These are phyloP conservation scores for Neurospora pannonica DNA, from an alignment of 495 filamentous ascomycete genomes.

Conservation along the genomic window DNA sequence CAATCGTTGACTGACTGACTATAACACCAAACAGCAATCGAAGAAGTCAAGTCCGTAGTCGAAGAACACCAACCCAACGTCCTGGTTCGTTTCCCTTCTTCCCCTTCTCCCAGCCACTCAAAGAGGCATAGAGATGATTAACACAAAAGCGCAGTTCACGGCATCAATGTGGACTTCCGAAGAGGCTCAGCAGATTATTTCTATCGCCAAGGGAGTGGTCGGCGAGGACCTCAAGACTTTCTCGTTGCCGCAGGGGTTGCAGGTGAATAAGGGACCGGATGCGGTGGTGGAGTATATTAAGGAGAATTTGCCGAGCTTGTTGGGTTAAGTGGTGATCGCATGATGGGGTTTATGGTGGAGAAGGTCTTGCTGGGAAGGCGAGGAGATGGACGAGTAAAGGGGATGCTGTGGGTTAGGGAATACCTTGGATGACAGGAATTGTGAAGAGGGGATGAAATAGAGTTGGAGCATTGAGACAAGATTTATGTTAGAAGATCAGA, in stretches of 20 bases:
- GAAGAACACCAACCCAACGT: constrained; percentile 15
- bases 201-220: constrained; percentile 39
- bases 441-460: background rate
- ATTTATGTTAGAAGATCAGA: background rate
- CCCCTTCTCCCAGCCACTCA: background rate
- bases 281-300: constrained; percentile 55
- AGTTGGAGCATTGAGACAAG: background rate
- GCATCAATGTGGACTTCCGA: constrained; percentile 62
- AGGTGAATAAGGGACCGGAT: constrained; percentile 55
- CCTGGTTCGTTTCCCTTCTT: constrained; percentile 4
- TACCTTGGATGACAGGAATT: background rate
- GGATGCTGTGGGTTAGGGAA: background rate
- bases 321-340: constrained; percentile 23
- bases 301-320: constrained; percentile 45
- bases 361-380: background rate
- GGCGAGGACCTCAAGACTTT: constrained; percentile 41
- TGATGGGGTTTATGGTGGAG: background rate
- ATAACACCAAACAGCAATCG: constrained; percentile 13
- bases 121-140: background rate
- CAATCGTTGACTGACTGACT: background rate
- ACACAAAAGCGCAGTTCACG: constrained; percentile 18
- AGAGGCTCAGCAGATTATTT: constrained; percentile 44
- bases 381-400: too few relatives aligned
- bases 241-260: constrained; percentile 54
- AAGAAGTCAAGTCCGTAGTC: constrained; percentile 16